Percentiles rank a stretch among this genome's conserved stretches.
These are phyloP conservation scores for Solanum chiquidenum DNA, from an alignment of 257 asterid species.

Conservation along the genomic window DNA sequence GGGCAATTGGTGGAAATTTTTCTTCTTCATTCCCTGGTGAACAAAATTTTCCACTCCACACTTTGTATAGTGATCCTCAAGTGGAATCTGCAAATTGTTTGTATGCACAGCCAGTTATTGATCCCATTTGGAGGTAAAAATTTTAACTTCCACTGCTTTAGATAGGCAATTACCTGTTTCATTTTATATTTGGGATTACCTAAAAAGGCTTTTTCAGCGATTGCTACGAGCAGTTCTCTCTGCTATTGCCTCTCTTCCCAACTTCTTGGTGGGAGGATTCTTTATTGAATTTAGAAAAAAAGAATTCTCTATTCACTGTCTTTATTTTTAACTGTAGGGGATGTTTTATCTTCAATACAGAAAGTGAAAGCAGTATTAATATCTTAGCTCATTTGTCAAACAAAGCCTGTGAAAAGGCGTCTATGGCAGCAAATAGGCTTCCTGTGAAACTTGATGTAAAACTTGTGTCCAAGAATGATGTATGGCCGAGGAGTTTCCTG, in stretches of 20 bases:
- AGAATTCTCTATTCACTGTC: not conserved
- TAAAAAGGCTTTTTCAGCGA: not conserved
- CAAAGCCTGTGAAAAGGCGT: not conserved
- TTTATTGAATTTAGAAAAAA: not conserved
- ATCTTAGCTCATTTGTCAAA: not conserved
- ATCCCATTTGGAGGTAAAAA: not conserved
- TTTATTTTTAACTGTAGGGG: not conserved
- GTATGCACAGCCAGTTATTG: not conserved
- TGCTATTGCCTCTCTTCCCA: not conserved
- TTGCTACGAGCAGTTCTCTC: not conserved
- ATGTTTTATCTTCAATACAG: not conserved
- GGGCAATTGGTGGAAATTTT: not conserved
- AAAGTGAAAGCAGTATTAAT: not conserved
- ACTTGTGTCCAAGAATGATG: not conserved
- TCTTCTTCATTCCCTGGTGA: not conserved
- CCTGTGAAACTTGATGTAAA: not conserved
- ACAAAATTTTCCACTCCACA: not conserved
- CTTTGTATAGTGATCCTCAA: not conserved
- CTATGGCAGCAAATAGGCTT: not conserved
- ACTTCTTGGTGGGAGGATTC: not conserved
- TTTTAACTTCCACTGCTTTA: not conserved
- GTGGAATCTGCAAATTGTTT: not conserved
- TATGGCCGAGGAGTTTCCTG: not conserved
- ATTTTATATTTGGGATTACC: not conserved
- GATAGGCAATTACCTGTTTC: not conserved